Conservation (phyloP, 2,329 filamentous ascomycete genomes). For the Sporothrix globosa region DNA sequence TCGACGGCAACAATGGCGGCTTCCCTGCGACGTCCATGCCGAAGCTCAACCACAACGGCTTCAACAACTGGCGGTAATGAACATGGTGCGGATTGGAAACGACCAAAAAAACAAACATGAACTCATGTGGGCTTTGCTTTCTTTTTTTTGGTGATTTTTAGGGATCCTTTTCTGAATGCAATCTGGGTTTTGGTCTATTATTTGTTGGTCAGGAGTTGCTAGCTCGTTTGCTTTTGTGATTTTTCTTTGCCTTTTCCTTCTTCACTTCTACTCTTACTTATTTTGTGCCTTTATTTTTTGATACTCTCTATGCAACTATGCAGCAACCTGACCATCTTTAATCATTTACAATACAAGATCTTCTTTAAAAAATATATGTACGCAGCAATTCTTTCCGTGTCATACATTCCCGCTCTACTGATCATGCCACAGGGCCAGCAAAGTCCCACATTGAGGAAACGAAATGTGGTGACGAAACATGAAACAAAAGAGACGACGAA, state of each 20-base stretch:
- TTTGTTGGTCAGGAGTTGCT: constrained; percentile 8
- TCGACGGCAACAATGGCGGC: constrained; percentile 36
- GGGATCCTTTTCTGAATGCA: constrained; percentile 29
- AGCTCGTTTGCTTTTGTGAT: not conserved
- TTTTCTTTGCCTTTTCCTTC: constrained; percentile 4
- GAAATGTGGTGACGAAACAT: constrained; percentile 26
- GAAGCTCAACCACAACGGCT: constrained; percentile 36
- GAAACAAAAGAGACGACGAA: constrained; percentile 10
- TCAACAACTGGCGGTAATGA: constrained; percentile 36
- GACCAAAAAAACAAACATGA: constrained; percentile 1
- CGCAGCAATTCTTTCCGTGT: not conserved
- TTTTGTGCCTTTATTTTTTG: constrained; percentile 27
- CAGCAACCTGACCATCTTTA: constrained; percentile 10
- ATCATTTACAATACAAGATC: constrained; percentile 2
- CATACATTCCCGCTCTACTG: not conserved
- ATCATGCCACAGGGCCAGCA: not conserved
- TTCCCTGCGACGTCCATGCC: constrained; percentile 37
- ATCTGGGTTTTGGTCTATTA: constrained; percentile 33
- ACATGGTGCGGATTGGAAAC: not conserved
- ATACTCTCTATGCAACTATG: constrained; percentile 31
- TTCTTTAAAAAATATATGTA: not conserved
- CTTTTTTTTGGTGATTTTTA: not conserved
- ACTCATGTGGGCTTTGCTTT: constrained; percentile 13
- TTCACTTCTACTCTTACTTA: not conserved
- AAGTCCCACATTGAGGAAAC: not conserved